Evolutionary conservation across 192 early-diverging fungal species (phyloP).

Genomic region (Funneliformis mosseae): DNA sequence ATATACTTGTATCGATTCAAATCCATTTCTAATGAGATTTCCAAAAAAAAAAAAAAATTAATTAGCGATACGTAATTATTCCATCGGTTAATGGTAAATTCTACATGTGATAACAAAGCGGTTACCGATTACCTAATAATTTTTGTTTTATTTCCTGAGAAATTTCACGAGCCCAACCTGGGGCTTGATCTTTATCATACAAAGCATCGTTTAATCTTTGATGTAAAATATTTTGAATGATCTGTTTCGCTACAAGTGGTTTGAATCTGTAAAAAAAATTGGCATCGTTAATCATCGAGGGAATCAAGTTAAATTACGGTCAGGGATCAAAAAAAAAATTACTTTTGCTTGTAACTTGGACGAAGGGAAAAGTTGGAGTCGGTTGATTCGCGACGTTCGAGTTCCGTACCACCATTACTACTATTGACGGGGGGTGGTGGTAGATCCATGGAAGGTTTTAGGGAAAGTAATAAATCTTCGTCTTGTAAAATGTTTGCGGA

Average conservation of each 20-base stretch:
- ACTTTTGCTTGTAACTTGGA: conserved; percentile 27
- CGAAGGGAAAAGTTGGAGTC: background rate
- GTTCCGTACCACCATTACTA: background rate
- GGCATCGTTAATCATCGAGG: background rate
- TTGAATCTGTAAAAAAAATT: conserved; percentile 8
- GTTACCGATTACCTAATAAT: background rate
- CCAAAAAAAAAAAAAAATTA: no score
- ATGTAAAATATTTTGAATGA: background rate
- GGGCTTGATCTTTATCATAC: conserved; percentile 24
- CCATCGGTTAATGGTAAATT: no score
- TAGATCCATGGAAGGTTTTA: background rate
- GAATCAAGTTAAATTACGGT: background rate
- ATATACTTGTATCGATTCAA: conserved; percentile 24
- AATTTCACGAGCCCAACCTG: conserved; percentile 25
- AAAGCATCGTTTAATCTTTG: conserved; percentile 8
- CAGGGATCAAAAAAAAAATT: background rate
- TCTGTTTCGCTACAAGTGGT: background rate
- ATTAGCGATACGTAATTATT: no score
- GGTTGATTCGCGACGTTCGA: background rate
- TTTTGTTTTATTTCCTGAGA: conserved; percentile 22
- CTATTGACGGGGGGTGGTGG: background rate
- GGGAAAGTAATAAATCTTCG: background rate
- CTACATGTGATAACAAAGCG: background rate
- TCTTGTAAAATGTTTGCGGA: background rate
- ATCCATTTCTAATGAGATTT: background rate